Percentiles rank a stretch among this genome's conserved stretches.
phyloP scores from a whole-genome alignment of 169 alveolate genomes.

The Plasmodium cynomolgi region DNA sequence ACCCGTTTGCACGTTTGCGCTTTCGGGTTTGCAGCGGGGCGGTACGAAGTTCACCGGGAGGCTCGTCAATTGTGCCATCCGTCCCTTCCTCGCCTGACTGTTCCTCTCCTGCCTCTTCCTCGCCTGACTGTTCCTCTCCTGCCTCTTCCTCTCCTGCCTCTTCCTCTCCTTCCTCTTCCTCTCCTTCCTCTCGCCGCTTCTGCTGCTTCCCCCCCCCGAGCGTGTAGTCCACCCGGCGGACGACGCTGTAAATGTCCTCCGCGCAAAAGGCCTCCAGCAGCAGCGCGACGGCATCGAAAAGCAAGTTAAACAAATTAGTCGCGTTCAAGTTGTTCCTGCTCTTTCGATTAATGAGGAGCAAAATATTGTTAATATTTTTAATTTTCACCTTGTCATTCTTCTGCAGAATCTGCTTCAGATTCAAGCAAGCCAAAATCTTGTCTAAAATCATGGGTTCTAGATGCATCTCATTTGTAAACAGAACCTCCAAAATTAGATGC shows the following conservation, averaged over 20 bases:
- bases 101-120: not conserved
- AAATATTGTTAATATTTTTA: conserved; percentile 20
- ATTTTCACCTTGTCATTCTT: conserved; percentile 26
- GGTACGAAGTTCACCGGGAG: not conserved
- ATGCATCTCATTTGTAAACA: conserved; percentile 7
- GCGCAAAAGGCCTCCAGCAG: conserved; percentile 6
- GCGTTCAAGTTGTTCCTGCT: conserved; percentile 10
- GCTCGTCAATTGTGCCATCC: not conserved
- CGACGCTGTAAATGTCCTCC: conserved; percentile 2
- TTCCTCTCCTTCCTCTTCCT: not conserved
- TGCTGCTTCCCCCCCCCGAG: not conserved
- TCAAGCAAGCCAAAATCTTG: conserved; percentile 3
- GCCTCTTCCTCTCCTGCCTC: not conserved
- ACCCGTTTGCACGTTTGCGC: not conserved
- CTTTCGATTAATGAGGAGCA: conserved; percentile 21
- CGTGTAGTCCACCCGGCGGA: not conserved
- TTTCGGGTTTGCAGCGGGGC: not conserved
- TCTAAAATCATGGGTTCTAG: conserved; percentile 41
- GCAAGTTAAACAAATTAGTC: conserved; percentile 19
- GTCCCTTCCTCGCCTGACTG: not conserved
- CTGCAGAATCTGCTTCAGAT: conserved; percentile 28
- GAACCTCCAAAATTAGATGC: not conserved
- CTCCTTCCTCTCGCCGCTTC: not conserved
- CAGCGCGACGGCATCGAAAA: conserved; percentile 6
- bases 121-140: conserved; percentile 10